These are phyloP conservation scores for Apiospora rasikravindrae DNA, from an alignment of 2,329 filamentous ascomycete species.

Conservation along the genomic window DNA sequence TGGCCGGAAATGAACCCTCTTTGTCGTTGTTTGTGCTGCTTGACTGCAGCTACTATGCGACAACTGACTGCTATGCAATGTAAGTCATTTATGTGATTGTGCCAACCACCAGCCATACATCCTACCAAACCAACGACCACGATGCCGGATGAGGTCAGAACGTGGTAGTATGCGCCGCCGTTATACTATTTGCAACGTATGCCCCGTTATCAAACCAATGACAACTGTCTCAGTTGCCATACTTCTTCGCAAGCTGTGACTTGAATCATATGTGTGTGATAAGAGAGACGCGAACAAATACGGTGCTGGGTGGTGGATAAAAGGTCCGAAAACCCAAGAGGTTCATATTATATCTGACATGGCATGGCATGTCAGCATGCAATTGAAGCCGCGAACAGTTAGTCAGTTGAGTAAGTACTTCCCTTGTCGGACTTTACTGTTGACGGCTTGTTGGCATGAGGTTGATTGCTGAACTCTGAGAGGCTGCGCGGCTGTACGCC, in stretches of 20 bases:
- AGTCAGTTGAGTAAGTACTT: background rate
- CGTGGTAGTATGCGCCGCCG: background rate
- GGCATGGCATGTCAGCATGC: slow-evolving; percentile 12
- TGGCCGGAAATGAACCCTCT: background rate
- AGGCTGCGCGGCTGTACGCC: background rate
- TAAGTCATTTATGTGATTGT: background rate
- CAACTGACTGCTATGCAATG: background rate
- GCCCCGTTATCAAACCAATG: background rate
- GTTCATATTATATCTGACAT: slow-evolving; percentile 3
- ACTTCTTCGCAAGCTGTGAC: background rate
- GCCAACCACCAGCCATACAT: background rate
- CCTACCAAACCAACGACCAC: background rate
- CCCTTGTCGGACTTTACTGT: background rate
- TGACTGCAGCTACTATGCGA: background rate
- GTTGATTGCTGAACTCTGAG: background rate
- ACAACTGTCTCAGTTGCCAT: background rate
- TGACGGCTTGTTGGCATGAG: background rate
- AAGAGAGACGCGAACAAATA: background rate
- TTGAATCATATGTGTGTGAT: background rate
- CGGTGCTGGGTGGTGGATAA: background rate
- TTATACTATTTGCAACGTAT: background rate
- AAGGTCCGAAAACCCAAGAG: slow-evolving; percentile 12
- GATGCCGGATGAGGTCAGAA: slow-evolving; percentile 14
- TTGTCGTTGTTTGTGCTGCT: background rate
- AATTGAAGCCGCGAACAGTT: slow-evolving; percentile 3